Evolutionary conservation across 2,329 filamentous ascomycete genomes (phyloP), one percentile per base, ranked within the genome.

Genomic region (Venturia effusa): DNA sequence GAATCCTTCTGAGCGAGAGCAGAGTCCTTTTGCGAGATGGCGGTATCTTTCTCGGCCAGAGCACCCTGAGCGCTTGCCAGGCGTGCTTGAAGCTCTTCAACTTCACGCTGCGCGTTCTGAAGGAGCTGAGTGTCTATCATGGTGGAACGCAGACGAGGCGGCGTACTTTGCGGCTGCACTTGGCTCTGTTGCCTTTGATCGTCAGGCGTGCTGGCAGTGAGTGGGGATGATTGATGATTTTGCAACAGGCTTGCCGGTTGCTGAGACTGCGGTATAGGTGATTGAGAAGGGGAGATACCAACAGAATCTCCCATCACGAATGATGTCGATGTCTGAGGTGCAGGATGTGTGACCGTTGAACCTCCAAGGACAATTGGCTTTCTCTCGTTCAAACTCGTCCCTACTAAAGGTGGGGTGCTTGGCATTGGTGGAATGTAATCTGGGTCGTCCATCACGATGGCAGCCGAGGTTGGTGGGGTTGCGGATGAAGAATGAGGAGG

Each of bases 341-440:
- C 30, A 41, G 45, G 19, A 37, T 63, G 48, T 27, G n/a, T 57
- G 13, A 17, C 41, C 22, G 34, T 27, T 17, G 48, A 55, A 13
- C 61, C 51, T 34, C 48, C 61, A 22, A 63, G 45, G 1, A 63
- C 48, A 55, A 59, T 41, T 22, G 61, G 48, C 34, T 8, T n/a
- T 27, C 51, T 32, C 19, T 57, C 51, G 27, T 39, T 63, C 8
- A 32, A 15, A 13, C 30, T 54, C 6, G 48, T 22, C 27, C 40
- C 40, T 19, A 24, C 34, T 10, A 40, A 22, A 4, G 61, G 61
- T 40, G 61, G 61, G 34, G 61, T 63, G 22, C 40, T 39, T n/a
- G 61, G 61, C 61, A 63, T 63, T 10, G 61, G 61, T 54, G 61
- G 61, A 39, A 63, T 59, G 24, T 59, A 63, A 40, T 63, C 61